Evolutionary conservation across 352 stramenopile species (phyloP), one percentile per base, ranked within the genome.

Genomic region (Pythium utonaiense): DNA sequence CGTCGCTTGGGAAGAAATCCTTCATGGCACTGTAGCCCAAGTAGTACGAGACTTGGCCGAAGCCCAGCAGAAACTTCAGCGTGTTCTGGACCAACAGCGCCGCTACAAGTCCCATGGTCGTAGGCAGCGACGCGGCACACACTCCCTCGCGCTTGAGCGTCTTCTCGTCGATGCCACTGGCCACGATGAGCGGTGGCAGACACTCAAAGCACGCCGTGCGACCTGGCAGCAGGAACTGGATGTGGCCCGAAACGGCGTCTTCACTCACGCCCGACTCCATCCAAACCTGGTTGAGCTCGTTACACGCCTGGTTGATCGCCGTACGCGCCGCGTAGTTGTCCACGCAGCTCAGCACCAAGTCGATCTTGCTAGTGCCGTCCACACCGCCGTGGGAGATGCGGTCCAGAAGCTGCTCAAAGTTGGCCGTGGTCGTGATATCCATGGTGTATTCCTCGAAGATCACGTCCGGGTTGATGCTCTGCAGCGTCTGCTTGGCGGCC

Each of bases 231-330:
- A 96, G 59, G 48, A 91, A 84, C 62, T 96, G 88, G 57, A 96
- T 96, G 64, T 96, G 88, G 21, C 88, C 88, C 27, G 86, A 96
- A 24, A 96, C 81, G 5, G 88, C 88, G 59, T 96, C 86, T 55
- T 96, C 88, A n/a, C 83, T 93, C 51, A 96, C 88, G 6, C 88
- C 88, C 51, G 82, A 94, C 70, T 96, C 88, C 86, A 96, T 95
- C 88, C 88, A 96, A 24, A 72, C 70, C 58, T 91, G 81, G 57
- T 92, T 86, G 19, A 91, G 71, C 66, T 95, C 85, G 48, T 91
- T 95, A 62, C 88, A 96, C 42, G 86, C 87, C 60, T 93, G 79
- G 61, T 96, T 96, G 47, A 96, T 75, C 14, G 87, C 76, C 56
- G 87, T 94, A 12, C 88, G 80, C 0, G 88, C 88, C 10, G 83